A percentile compares a stretch with the other conserved stretches of the same genome.
These are phyloP conservation scores for Microsporum audouinii DNA, from an alignment of 2,329 filamentous ascomycete genomes.

Conservation along the genomic window DNA sequence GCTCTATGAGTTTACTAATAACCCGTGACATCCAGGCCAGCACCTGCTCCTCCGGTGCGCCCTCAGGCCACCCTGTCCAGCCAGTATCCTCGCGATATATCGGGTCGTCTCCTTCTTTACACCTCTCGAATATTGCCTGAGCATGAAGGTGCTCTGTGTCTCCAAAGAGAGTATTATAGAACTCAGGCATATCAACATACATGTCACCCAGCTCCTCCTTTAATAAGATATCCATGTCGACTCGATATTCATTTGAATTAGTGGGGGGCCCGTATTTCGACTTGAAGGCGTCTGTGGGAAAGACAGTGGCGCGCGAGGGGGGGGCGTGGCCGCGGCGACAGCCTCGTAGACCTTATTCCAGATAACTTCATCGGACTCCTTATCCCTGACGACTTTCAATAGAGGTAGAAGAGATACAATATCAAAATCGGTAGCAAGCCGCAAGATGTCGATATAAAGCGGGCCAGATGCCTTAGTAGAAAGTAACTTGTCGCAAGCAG, in stretches of 20 bases:
- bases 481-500: neutral
- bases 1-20: slow-evolving; percentile 9
- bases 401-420: neutral
- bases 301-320: slow-evolving; percentile 12
- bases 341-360: slow-evolving; percentile 11
- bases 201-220: slow-evolving; percentile 21
- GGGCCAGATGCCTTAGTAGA: neutral
- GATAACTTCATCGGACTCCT: neutral
- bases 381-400: neutral
- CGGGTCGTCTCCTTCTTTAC: slow-evolving; percentile 17
- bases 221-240: slow-evolving; percentile 19
- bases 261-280: slow-evolving; percentile 20
- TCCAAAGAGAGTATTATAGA: slow-evolving; percentile 20
- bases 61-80: slow-evolving; percentile 22
- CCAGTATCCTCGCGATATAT: slow-evolving; percentile 18
- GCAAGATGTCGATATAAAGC: neutral
- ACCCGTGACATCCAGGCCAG: slow-evolving; percentile 18
- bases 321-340: slow-evolving; percentile 16
- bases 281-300: slow-evolving; percentile 18
- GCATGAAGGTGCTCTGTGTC: slow-evolving; percentile 13
- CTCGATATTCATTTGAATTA: slow-evolving; percentile 21
- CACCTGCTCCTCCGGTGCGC: slow-evolving; percentile 19
- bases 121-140: slow-evolving; percentile 19
- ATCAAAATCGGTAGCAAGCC: neutral
- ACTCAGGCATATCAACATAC: slow-evolving; percentile 18